These are phyloP conservation scores for Chlorella sp. DNA, from an alignment of 139 green algal species.

Conservation along the genomic window DNA sequence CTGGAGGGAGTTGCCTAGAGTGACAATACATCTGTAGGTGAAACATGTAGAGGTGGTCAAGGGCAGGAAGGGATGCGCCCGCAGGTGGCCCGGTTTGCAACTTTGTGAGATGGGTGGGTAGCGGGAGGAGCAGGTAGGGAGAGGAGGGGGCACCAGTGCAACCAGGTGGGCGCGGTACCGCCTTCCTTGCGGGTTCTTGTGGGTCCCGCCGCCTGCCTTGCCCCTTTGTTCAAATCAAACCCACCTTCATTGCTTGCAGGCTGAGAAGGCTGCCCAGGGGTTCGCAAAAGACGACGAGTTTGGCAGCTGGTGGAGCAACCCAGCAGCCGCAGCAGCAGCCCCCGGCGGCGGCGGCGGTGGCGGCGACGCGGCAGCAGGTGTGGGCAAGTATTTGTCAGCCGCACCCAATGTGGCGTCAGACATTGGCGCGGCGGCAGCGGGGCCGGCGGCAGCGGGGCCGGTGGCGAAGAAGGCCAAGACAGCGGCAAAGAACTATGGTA, in stretches of 20 bases:
- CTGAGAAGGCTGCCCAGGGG: constrained; percentile 36
- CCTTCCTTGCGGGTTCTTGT: too few species aligned
- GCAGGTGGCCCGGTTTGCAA: too few species aligned
- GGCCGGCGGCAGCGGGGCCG: constrained; percentile 27
- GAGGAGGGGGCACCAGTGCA: too few species aligned
- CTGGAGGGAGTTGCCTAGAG: too few species aligned
- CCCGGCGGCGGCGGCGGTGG: constrained; percentile 32
- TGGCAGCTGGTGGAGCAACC: constrained; percentile 30
- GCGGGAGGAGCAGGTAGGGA: too few species aligned
- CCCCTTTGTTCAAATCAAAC: not conserved
- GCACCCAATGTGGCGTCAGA: not conserved
- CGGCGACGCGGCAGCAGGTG: constrained; percentile 54
- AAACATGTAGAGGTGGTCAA: too few species aligned
- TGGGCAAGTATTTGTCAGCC: constrained; percentile 73
- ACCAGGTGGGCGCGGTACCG: too few species aligned
- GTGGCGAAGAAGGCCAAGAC: constrained; percentile 67
- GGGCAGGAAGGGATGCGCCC: too few species aligned
- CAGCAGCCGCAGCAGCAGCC: not conserved
- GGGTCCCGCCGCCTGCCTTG: not conserved
- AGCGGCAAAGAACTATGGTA: constrained; percentile 48
- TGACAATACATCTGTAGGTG: too few species aligned
- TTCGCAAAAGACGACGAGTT: constrained; percentile 23
- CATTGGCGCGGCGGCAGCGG: not conserved
- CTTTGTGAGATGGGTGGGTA: too few species aligned
- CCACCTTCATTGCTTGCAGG: constrained; percentile 12